Conservation (phyloP, 2,329 filamentous ascomycete genomes). For the Xylaria sp. region DNA sequence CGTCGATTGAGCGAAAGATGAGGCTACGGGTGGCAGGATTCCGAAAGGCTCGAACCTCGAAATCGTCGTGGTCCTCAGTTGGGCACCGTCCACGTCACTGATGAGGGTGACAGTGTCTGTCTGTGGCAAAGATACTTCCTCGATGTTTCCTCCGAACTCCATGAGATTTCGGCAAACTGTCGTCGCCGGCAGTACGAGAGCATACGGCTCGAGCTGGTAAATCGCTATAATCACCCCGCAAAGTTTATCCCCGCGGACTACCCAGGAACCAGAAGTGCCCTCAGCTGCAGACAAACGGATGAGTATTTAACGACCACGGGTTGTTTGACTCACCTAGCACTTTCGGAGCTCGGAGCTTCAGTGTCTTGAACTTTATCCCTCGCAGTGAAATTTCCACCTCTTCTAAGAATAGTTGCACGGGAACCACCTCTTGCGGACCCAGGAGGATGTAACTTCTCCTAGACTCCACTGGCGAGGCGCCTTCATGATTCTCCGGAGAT, state of each 20-base stretch:
- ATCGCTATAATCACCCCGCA: not conserved
- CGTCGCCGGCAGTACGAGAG: not conserved
- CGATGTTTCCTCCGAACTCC: not conserved
- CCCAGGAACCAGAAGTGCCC: conserved; percentile 4
- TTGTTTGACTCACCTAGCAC: not conserved
- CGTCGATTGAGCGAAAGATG: not conserved
- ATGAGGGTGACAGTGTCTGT: not conserved
- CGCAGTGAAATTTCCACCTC: not conserved
- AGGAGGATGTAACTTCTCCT: not conserved
- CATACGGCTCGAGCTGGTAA: not conserved
- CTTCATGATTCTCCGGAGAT: not conserved
- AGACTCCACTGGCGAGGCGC: not conserved
- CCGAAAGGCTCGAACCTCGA: not conserved
- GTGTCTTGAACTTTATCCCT: not conserved
- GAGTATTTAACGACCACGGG: not conserved
- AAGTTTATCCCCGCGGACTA: not conserved
- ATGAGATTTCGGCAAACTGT: not conserved
- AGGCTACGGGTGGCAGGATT: not conserved
- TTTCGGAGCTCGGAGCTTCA: not conserved
- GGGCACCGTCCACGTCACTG: not conserved
- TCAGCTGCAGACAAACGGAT: not conserved
- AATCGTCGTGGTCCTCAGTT: not conserved
- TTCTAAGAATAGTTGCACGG: not conserved
- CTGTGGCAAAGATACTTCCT: not conserved
- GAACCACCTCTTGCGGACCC: not conserved